phyloP scores from a whole-genome alignment of 306 rosid genomes.

The Dryas octopetala region DNA sequence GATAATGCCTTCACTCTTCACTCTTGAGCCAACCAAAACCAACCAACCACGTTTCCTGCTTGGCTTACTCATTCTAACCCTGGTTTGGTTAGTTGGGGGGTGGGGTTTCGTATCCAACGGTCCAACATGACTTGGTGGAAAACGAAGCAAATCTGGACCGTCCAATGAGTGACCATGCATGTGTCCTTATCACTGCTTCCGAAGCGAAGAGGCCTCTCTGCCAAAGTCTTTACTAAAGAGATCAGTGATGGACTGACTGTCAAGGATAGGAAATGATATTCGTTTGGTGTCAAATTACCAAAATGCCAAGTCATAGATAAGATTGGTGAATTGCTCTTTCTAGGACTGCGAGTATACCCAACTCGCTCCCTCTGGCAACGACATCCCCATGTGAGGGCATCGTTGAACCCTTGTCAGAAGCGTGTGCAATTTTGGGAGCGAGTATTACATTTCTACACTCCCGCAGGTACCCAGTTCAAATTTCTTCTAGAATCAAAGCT shows the following conservation, averaged over 20 bases:
- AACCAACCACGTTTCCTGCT: neutral
- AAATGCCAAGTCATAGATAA: slow-evolving; percentile 24
- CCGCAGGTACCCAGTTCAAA: neutral
- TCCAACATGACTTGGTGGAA: slow-evolving; percentile 16
- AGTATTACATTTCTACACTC: neutral
- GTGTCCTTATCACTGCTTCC: slow-evolving; percentile 78
- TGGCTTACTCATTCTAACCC: slow-evolving; percentile 32
- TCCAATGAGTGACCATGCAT: slow-evolving; percentile 69
- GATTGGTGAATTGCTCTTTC: neutral
- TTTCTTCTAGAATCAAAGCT: neutral
- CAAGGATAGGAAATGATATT: slow-evolving; percentile 34
- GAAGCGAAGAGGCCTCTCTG: slow-evolving; percentile 34
- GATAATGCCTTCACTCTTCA: too few relatives aligned
- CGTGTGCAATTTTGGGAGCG: neutral
- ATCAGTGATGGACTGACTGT: slow-evolving; percentile 27
- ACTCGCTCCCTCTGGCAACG: slow-evolving; percentile 17
- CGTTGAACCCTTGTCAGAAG: neutral
- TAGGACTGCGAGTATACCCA: neutral
- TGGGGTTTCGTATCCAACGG: slow-evolving; percentile 31
- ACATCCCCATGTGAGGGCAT: slow-evolving; percentile 33
- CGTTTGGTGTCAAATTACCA: slow-evolving; percentile 14
- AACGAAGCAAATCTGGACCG: slow-evolving; percentile 51
- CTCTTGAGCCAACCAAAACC: neutral
- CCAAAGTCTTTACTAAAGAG: slow-evolving; percentile 36
- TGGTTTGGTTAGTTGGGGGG: slow-evolving; percentile 33